Evolutionary conservation across 495 filamentous ascomycete genomes (phyloP), one percentile per base, ranked within the genome.

Genomic region (Aspergillus ostianus): DNA sequence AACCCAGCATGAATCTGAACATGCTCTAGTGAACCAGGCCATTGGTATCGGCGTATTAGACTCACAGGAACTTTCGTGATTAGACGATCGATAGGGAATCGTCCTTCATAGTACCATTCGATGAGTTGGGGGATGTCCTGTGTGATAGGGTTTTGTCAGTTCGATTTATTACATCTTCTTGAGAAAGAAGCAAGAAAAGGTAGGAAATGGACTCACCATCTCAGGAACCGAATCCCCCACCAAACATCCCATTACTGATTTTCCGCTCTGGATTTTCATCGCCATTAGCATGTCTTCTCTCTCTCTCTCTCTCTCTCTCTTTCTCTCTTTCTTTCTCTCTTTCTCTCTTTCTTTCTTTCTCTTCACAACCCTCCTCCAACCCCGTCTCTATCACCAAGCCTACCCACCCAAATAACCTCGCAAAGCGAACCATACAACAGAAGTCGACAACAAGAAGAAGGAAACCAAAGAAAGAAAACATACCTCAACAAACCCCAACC

Each of bases 61-160:
- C 36, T 15, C 13, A 41, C 36, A 13, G 36, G 36, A 15, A 41
- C 36, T 15, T 13, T 41, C 4, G 50, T 63, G 32, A 57, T 21
- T 2, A 76, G 69, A 45, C 58, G 45, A 4, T 76, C 69, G 47
- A 75, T 58, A 6, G 76, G 74, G 26, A 79, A 79, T 57, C 56
- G 52, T 0, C 73, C 73, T 53, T 74, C 68, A 13, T 64, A 57
- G 46, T 79, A 75, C 63, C 64, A 68, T 26, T 73, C 55, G 47
- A 79, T 74, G 50, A 77, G 55, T 45, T 67, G 69, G 0, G 70
- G 66, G 23, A 76, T 64, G 17, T 69, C 64, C 73, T 77, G 20
- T 12, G 41, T 26, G 23, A 26, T 26, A 26, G 12, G 7, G 2
- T 17, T 55, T 18, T 48, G 32, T 32, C 10, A 12, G 8, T 30